Percentiles rank a stretch among this genome's conserved stretches.
Evolutionary conservation across 345 rosid species (phyloP).

Genomic region (Eucalyptus grandis): DNA sequence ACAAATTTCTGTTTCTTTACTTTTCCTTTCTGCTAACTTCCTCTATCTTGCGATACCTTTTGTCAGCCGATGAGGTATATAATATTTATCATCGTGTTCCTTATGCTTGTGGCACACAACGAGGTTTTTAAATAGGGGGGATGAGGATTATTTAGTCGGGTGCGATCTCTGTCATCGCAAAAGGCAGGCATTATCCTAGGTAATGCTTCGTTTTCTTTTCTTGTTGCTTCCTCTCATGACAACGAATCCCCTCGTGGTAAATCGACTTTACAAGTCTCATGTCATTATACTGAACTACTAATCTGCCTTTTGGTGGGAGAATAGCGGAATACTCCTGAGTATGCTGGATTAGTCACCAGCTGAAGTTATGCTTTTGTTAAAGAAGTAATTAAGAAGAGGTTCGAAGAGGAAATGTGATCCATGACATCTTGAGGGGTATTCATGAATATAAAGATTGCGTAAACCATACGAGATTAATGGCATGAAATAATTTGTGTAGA

Average conservation of each 20-base stretch:
- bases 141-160: not conserved
- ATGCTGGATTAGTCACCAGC: not conserved
- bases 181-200: not conserved
- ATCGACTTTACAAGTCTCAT: not conserved
- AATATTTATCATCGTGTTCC: not conserved
- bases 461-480: not conserved
- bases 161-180: not conserved
- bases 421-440: not conserved
- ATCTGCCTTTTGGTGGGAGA: not conserved
- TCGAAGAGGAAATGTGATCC: not conserved
- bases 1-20: not conserved
- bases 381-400: not conserved
- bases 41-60: not conserved
- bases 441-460: not conserved
- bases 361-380: not conserved
- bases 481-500: not conserved
- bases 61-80: not conserved
- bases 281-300: not conserved
- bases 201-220: not conserved
- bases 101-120: not conserved
- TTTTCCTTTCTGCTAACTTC: not conserved
- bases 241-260: not conserved
- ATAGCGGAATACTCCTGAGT: not conserved
- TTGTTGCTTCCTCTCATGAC: not conserved
- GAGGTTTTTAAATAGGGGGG: not conserved